Evolutionary conservation across 1,139 yeast genomes (phyloP).

Genomic region (Lodderomyces pseudojiufengensis): DNA sequence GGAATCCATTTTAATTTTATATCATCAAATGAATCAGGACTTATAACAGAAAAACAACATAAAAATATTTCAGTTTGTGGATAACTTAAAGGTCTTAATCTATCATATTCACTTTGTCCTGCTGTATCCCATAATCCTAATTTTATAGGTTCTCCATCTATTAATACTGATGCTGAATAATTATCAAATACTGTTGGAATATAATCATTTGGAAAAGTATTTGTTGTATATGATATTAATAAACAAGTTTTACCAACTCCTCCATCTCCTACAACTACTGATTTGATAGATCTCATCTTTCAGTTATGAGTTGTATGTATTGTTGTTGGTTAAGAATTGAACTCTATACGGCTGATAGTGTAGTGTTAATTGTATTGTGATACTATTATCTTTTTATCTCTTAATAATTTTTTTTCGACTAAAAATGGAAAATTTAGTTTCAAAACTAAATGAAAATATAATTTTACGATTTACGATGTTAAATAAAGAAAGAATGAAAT

Average conservation of each 20-base stretch:
- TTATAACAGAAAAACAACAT: slow-evolving; percentile 82
- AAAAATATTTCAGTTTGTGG: slow-evolving; percentile 91
- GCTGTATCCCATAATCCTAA: slow-evolving; percentile 97
- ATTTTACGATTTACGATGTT: neutral
- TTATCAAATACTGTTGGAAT: slow-evolving; percentile 93
- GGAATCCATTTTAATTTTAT: slow-evolving; percentile 80
- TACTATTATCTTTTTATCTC: neutral
- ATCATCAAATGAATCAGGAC: slow-evolving; percentile 77
- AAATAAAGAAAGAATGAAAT: too few relatives aligned
- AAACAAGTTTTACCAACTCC: slow-evolving; percentile 95
- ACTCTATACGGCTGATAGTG: neutral
- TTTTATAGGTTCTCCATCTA: slow-evolving; percentile 75
- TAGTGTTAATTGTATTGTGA: too few relatives aligned
- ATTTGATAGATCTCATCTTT: slow-evolving; percentile 82
- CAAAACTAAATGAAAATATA: neutral
- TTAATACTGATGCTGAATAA: slow-evolving; percentile 83
- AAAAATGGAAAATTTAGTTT: neutral
- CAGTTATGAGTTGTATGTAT: too few relatives aligned
- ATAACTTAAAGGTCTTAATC: slow-evolving; percentile 85
- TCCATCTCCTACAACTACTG: slow-evolving; percentile 96
- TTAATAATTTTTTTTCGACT: neutral
- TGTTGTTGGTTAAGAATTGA: too few relatives aligned
- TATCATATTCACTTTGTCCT: slow-evolving; percentile 91
- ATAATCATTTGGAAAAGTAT: slow-evolving; percentile 92
- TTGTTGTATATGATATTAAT: slow-evolving; percentile 85